phyloP scores from a whole-genome alignment of 495 filamentous ascomycete species.

The Pyrenula massariospora region DNA sequence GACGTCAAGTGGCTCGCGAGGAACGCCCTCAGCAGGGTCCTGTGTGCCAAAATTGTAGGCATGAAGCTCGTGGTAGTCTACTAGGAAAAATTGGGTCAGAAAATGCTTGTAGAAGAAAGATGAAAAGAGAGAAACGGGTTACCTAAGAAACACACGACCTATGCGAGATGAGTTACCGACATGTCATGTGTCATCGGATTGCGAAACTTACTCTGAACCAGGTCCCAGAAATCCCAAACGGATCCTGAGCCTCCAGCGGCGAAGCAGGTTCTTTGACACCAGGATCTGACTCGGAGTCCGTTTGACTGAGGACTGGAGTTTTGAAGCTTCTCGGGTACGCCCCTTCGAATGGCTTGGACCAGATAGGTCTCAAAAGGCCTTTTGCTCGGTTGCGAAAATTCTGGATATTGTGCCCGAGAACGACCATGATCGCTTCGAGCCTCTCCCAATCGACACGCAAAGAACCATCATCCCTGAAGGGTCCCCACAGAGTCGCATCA shows the following conservation, averaged over 20 bases:
- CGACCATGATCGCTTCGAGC: constrained; percentile 51
- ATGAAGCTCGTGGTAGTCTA: constrained; percentile 52
- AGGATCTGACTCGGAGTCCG: not conserved
- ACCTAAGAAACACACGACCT: constrained; percentile 38
- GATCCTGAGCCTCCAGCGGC: constrained; percentile 36
- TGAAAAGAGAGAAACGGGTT: constrained; percentile 5
- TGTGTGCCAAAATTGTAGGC: constrained; percentile 42
- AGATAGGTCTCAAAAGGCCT: constrained; percentile 30
- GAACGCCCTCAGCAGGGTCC: constrained; percentile 19
- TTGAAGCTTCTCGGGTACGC: constrained; percentile 33
- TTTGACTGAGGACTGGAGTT: constrained; percentile 10
- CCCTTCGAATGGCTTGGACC: constrained; percentile 41
- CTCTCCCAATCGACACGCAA: constrained; percentile 57
- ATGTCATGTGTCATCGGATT: constrained; percentile 1
- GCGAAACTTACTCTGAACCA: constrained; percentile 36
- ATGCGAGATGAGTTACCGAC: not conserved
- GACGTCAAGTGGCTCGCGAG: constrained; percentile 34
- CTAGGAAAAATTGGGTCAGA: constrained; percentile 3
- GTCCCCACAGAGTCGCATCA: constrained; percentile 43
- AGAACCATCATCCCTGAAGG: constrained; percentile 41
- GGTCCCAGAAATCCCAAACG: constrained; percentile 46
- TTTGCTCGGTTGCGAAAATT: constrained; percentile 27
- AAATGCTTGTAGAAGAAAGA: not conserved
- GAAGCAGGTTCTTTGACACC: constrained; percentile 13
- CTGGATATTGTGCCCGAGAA: constrained; percentile 42